Percentiles rank a stretch among this genome's conserved stretches.
These are phyloP conservation scores for Hymenoscyphus linearis DNA, from an alignment of 2,329 filamentous ascomycete genomes.

Conservation along the genomic window DNA sequence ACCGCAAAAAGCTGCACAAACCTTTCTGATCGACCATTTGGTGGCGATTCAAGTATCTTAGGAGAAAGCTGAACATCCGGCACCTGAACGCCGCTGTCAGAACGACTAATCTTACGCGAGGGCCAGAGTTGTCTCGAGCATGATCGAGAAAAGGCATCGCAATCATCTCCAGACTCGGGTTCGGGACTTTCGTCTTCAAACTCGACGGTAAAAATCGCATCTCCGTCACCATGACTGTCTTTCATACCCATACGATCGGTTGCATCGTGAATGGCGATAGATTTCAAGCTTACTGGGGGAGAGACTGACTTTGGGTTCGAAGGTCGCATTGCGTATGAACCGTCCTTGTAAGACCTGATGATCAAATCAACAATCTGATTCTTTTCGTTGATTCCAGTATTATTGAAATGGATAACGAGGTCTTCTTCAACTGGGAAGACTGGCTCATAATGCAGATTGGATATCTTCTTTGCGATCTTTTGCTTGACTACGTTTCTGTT, in stretches of 20 bases:
- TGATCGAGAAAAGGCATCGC: not conserved
- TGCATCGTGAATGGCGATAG: not conserved
- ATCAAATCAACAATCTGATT: slow-evolving; percentile 42
- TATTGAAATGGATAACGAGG: slow-evolving; percentile 49
- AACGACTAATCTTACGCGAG: not conserved
- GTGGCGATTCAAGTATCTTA: not conserved
- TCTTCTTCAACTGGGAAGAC: slow-evolving; percentile 52
- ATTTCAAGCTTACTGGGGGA: slow-evolving; percentile 3
- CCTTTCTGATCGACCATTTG: slow-evolving; percentile 11
- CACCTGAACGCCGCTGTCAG: slow-evolving; percentile 9
- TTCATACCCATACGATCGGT: not conserved
- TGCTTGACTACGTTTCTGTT: not conserved
- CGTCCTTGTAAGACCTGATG: slow-evolving; percentile 42
- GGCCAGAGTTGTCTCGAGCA: not conserved
- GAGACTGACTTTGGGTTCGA: not conserved
- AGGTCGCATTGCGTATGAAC: slow-evolving; percentile 31
- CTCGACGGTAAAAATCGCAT: not conserved
- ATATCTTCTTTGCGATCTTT: not conserved
- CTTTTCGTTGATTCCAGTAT: slow-evolving; percentile 31
- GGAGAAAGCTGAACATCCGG: not conserved
- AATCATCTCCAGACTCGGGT: slow-evolving; percentile 2
- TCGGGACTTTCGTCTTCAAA: slow-evolving; percentile 2
- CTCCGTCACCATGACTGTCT: not conserved
- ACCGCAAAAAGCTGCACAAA: slow-evolving; percentile 21
- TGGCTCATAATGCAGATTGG: slow-evolving; percentile 29